These are phyloP conservation scores for Taphrina sp. DNA, from an alignment of 1,139 yeast species.

Conservation along the genomic window DNA sequence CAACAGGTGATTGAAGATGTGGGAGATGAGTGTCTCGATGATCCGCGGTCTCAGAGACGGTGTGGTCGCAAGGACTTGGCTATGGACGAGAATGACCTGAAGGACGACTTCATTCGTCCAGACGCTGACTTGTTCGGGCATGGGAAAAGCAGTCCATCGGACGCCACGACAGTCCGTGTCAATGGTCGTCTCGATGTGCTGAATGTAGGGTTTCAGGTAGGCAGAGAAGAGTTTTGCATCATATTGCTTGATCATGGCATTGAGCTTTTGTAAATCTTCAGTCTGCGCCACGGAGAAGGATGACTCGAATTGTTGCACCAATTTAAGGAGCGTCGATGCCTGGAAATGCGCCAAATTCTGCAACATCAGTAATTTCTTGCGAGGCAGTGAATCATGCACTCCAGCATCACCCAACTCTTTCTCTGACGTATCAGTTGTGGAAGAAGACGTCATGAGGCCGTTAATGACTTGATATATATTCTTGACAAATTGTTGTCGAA, in stretches of 20 bases:
- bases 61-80: constrained; percentile 53
- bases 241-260: constrained; percentile 50
- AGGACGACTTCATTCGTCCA: constrained; percentile 56
- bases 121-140: constrained; percentile 49
- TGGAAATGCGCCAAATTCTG: constrained; percentile 56
- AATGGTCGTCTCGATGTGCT: constrained; percentile 10
- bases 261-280: constrained; percentile 48
- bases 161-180: constrained; percentile 50
- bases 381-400: constrained; percentile 7
- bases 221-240: constrained; percentile 55
- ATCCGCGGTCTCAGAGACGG: constrained; percentile 50
- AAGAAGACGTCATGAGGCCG: constrained; percentile 39
- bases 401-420: neutral
- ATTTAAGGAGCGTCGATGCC: constrained; percentile 50
- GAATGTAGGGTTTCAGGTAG: constrained; percentile 47
- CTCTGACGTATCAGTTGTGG: neutral
- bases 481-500: constrained; percentile 48
- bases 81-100: constrained; percentile 55
- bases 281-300: constrained; percentile 50
- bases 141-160: constrained; percentile 49
- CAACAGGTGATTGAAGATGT: constrained; percentile 37
- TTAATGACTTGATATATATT: constrained; percentile 44
- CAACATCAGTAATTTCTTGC: constrained; percentile 40
- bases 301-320: constrained; percentile 52
- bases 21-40: constrained; percentile 51